These are phyloP conservation scores for Paecilomyces formosus DNA, from an alignment of 2,329 filamentous ascomycete genomes.

Conservation along the genomic window DNA sequence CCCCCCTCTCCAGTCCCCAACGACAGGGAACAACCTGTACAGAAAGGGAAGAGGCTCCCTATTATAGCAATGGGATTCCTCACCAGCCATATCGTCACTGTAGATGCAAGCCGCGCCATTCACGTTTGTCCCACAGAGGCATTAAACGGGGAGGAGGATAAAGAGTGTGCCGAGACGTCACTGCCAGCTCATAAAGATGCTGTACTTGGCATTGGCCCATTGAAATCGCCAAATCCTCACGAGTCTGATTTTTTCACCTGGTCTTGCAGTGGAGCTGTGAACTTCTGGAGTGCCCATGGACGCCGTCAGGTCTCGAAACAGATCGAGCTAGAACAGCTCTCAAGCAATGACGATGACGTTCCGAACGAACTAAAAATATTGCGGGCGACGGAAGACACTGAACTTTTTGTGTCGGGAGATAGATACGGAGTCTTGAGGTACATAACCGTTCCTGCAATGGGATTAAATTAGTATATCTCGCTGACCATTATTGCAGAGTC, in stretches of 20 bases:
- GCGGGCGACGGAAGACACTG: constrained; percentile 53
- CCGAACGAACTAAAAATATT: constrained; percentile 53
- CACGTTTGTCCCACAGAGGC: constrained; percentile 49
- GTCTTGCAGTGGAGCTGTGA: constrained; percentile 71
- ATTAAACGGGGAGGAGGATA: constrained; percentile 21
- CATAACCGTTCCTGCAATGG: constrained; percentile 2
- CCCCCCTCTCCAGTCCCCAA: constrained; percentile 16
- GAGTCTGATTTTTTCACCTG: constrained; percentile 79
- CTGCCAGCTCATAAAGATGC: constrained; percentile 52
- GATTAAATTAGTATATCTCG: neutral
- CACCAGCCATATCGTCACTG: constrained; percentile 59
- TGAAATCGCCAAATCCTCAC: constrained; percentile 53
- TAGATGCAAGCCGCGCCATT: constrained; percentile 70
- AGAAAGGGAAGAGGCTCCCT: constrained; percentile 23
- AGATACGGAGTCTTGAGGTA: constrained; percentile 70
- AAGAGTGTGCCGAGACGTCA: constrained; percentile 21
- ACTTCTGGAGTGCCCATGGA: constrained; percentile 76
- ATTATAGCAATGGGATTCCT: constrained; percentile 65
- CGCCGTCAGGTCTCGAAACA: constrained; percentile 56
- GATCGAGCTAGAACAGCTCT: constrained; percentile 60
- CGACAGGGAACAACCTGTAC: constrained; percentile 13
- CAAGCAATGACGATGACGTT: constrained; percentile 35
- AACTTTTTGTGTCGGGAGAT: constrained; percentile 74
- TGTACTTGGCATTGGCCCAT: constrained; percentile 62
- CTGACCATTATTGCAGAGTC: constrained; percentile 19